phyloP scores from a whole-genome alignment of 2,329 filamentous ascomycete genomes.

The Corinectria fuckeliana region DNA sequence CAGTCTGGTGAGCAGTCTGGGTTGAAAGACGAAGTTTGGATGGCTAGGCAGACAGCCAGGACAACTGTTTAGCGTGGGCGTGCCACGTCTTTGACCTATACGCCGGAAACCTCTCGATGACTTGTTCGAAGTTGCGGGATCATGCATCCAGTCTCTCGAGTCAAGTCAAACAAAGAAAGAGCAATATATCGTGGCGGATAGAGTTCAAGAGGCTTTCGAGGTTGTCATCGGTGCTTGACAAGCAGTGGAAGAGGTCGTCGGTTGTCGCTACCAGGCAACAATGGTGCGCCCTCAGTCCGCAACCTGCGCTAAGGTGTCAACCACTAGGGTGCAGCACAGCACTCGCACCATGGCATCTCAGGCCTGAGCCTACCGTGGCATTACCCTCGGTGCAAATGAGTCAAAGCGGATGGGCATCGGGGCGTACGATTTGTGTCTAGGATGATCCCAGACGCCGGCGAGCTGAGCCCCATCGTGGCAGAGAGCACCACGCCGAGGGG shows the following conservation, averaged over 20 bases:
- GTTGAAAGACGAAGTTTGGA: neutral
- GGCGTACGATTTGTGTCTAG: neutral
- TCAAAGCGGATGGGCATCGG: neutral
- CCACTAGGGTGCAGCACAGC: neutral
- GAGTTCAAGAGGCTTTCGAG: neutral
- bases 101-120: neutral
- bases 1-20: no score
- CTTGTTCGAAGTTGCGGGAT: neutral
- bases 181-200: neutral
- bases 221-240: neutral
- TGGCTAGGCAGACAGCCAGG: neutral
- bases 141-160: neutral
- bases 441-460: neutral
- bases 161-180: neutral
- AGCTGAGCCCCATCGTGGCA: neutral
- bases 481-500: neutral
- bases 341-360: neutral
- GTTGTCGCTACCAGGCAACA: neutral
- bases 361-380: neutral
- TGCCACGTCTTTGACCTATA: neutral
- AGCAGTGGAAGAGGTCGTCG: no score
- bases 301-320: neutral
- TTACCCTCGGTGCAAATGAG: neutral
- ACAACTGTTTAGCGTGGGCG: no score
- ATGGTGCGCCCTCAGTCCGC: neutral